Evolutionary conservation across 306 rosid genomes (phyloP).

Genomic region (Dicorynia guianensis): DNA sequence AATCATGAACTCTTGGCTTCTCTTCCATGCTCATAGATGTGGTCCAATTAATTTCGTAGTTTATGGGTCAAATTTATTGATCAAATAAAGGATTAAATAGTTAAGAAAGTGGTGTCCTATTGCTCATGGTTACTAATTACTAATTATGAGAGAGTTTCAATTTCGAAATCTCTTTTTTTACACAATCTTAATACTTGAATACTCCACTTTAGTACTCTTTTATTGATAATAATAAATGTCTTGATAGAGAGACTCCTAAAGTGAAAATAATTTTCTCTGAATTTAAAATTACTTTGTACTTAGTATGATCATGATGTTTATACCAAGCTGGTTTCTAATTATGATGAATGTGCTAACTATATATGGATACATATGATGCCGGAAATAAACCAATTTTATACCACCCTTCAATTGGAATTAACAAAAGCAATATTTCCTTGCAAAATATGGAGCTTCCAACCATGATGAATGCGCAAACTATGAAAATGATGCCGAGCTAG

Average conservation of each 20-base stretch:
- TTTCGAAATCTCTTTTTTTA: too few species aligned
- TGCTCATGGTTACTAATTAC: too few species aligned
- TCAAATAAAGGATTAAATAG: background rate
- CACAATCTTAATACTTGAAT: too few species aligned
- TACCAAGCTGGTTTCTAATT: constrained; percentile 8
- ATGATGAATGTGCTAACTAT: constrained; percentile 14
- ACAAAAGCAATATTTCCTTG: too few species aligned
- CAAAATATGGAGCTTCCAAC: background rate
- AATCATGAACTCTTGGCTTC: constrained; percentile 8
- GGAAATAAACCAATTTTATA: background rate
- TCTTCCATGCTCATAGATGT: background rate
- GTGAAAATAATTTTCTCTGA: too few species aligned
- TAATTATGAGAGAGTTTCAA: too few species aligned
- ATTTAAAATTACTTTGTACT: too few species aligned
- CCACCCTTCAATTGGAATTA: too few species aligned
- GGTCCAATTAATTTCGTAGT: background rate
- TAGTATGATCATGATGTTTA: background rate
- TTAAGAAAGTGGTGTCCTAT: too few species aligned
- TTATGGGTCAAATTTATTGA: background rate
- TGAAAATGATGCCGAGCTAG: background rate
- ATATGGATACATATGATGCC: constrained; percentile 29
- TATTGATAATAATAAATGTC: too few species aligned
- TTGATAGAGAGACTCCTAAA: too few species aligned
- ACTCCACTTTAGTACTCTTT: too few species aligned
- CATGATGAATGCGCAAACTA: constrained; percentile 11